These are phyloP conservation scores for Daldinia bambusicola DNA, from an alignment of 495 filamentous ascomycete genomes.

Conservation along the genomic window DNA sequence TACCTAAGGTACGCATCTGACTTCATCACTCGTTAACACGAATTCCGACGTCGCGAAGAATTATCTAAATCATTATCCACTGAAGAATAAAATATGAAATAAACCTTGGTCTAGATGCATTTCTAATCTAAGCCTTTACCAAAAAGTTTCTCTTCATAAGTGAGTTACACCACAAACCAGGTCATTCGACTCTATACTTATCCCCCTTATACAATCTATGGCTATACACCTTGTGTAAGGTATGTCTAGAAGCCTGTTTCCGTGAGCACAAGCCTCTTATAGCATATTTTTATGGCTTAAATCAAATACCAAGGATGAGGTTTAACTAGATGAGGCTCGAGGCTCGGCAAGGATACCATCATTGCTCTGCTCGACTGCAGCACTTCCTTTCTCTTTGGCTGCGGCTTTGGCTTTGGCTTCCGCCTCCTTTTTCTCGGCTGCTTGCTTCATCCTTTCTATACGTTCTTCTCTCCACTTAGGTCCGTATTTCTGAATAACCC, in stretches of 20 bases:
- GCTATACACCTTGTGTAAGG: not conserved
- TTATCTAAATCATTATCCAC: too few species aligned
- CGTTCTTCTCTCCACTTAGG: conserved; percentile 57
- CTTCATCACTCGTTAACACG: too few species aligned
- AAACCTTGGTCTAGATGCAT: not conserved
- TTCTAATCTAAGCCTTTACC: not conserved
- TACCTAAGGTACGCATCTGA: too few species aligned
- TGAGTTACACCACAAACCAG: not conserved
- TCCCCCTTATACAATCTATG: not conserved
- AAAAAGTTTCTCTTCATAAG: not conserved
- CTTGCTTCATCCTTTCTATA: conserved; percentile 41
- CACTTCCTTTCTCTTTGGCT: conserved; percentile 21
- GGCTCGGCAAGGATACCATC: conserved; percentile 8
- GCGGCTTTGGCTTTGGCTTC: conserved; percentile 24
- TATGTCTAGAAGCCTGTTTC: not conserved
- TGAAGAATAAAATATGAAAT: not conserved
- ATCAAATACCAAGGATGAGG: not conserved
- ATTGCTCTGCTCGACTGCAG: conserved; percentile 1
- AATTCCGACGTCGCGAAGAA: too few species aligned
- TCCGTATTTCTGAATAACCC: conserved; percentile 51
- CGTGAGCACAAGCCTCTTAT: not conserved
- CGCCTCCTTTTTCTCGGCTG: conserved; percentile 42
- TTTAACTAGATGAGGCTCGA: conserved; percentile 5
- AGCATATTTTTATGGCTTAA: not conserved
- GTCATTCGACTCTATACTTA: not conserved